Conservation (phyloP, 495 filamentous ascomycete species). For the Bryoglossum gracile region DNA sequence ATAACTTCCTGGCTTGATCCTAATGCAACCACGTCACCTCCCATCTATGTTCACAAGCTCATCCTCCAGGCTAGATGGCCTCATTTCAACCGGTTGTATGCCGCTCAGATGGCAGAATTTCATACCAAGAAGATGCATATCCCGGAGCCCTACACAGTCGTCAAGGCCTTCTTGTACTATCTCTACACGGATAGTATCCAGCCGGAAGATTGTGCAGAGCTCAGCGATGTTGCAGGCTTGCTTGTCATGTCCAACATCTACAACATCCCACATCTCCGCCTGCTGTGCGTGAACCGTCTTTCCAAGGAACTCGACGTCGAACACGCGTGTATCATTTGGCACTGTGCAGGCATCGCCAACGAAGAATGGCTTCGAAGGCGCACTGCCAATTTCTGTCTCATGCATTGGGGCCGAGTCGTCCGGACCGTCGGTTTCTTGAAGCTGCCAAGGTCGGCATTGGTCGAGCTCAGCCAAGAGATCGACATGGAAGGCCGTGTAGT, state of each 20-base stretch:
- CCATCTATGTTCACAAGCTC: constrained; percentile 88
- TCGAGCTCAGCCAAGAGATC: constrained; percentile 88
- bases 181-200: constrained; percentile 89
- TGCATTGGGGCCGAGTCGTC: constrained; percentile 91
- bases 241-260: constrained; percentile 97
- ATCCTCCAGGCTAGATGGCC: constrained; percentile 94
- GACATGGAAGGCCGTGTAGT: constrained; percentile 86
- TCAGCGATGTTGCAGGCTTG: constrained; percentile 87
- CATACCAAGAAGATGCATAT: constrained; percentile 97
- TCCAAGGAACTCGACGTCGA: constrained; percentile 87
- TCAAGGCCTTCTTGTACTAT: constrained; percentile 91
- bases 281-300: constrained; percentile 82
- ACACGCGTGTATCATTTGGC: constrained; percentile 93
- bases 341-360: constrained; percentile 78
- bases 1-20: constrained; percentile 57
- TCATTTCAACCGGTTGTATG: constrained; percentile 85
- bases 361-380: constrained; percentile 90
- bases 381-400: constrained; percentile 79
- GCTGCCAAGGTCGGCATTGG: constrained; percentile 65
- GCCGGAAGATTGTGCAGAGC: constrained; percentile 55
- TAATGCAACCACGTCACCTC: constrained; percentile 61
- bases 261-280: constrained; percentile 84
- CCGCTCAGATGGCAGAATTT: constrained; percentile 92
- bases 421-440: constrained; percentile 79
- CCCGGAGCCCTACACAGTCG: constrained; percentile 88